Evolutionary conservation across 345 rosid genomes (phyloP), one percentile per base, ranked within the genome.

Genomic region (Balakata baccata): DNA sequence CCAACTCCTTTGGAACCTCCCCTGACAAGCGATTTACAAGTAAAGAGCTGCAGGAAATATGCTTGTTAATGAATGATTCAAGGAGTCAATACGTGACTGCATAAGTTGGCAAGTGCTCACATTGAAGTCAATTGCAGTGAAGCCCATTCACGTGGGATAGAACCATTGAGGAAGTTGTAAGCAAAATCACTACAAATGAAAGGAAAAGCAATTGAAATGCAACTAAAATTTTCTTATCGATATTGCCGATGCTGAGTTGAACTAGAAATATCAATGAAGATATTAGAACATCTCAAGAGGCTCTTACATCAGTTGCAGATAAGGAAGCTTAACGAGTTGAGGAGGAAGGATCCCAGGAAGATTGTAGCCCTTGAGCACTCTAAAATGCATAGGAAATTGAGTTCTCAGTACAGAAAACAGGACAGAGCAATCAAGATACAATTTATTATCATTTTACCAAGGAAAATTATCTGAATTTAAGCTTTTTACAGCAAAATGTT

Each of bases 321-420:
- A 80, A 16, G 79, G 85, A 76, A 93, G 95, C 81, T 75, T 77
- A 9, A 83, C 77, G 23, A 91, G 71, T 72, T 89, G 84, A 62
- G 89, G 82, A 51, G 96, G 92, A 29, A 91, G 92, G 64, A 73
- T 76, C 64, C 98, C 98, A 0, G 90, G 83, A 74, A 93, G 97
- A 70, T 75, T 91, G 62, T 69, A 76, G 57, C 62, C 71, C 84
- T 84, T 85, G 43, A 93, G 80, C 58, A 14, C 51, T 50, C 92
- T 89, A 74, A 74, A 82, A 34, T 18, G 16, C 58, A 63, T 7
- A 18, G 20, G 45, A 53, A 52, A 18, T 66, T 6, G 4, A 56
- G 64, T 16, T 18, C 16, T 29, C 14, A n/a, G 41, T 7, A 66
- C 22, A 68, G 3, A 41, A 65, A 14, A 25, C 25, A 49, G 54